Evolutionary conservation across 345 rosid genomes (phyloP).

Genomic region (Erysimum cheiranthoides): DNA sequence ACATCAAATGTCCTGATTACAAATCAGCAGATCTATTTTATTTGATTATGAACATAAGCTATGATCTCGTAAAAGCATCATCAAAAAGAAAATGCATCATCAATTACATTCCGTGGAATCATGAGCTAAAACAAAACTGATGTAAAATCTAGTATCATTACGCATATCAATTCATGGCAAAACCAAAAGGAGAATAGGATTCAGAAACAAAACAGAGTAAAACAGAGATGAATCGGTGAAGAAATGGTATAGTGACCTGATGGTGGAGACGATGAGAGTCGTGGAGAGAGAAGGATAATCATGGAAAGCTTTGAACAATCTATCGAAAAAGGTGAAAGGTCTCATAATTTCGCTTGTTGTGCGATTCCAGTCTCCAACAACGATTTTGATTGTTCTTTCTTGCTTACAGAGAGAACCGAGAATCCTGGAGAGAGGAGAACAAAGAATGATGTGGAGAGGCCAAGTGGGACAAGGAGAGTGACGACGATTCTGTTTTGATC

Average conservation of each 20-base stretch:
- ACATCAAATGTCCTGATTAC: not conserved
- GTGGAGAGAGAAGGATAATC: conserved; percentile 74
- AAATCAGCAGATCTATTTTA: not conserved
- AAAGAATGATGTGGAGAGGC: not conserved
- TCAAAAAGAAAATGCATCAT: no score
- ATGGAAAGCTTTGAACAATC: conserved; percentile 66
- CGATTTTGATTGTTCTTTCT: not conserved
- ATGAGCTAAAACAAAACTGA: not conserved
- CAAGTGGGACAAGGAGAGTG: conserved; percentile 11
- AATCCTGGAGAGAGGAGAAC: not conserved
- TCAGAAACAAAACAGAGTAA: not conserved
- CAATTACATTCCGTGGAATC: not conserved
- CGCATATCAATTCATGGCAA: not conserved
- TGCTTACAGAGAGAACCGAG: not conserved
- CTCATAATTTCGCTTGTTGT: conserved; percentile 52
- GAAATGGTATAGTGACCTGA: conserved; percentile 55
- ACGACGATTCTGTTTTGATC: conserved; percentile 1
- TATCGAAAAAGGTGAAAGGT: conserved; percentile 54
- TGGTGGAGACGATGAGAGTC: conserved; percentile 69
- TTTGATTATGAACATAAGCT: not conserved
- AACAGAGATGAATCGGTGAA: not conserved
- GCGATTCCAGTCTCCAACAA: not conserved
- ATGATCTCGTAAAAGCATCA: not conserved
- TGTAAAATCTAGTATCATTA: not conserved
- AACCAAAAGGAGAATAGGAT: not conserved